phyloP scores from a whole-genome alignment of 345 rosid genomes.

The Corchorus capsularis region DNA sequence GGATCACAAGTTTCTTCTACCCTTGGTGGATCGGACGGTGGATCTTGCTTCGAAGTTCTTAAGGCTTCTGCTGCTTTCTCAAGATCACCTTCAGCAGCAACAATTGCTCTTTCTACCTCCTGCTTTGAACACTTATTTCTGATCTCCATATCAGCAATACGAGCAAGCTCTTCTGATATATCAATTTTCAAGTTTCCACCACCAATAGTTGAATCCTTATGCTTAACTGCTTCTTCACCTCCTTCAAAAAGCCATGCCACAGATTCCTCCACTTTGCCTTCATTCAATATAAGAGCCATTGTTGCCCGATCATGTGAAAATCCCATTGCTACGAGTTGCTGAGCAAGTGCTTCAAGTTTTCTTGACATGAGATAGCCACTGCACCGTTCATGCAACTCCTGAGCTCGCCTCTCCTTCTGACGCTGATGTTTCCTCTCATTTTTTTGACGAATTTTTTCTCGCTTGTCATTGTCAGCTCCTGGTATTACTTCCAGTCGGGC shows the following conservation, averaged over 20 bases:
- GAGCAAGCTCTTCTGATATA: slow-evolving; percentile 82
- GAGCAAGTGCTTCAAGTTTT: slow-evolving; percentile 81
- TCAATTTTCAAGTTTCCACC: slow-evolving; percentile 73
- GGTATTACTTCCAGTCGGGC: slow-evolving; percentile 57
- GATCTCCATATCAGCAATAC: slow-evolving; percentile 63
- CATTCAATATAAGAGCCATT: slow-evolving; percentile 80
- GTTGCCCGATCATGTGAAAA: slow-evolving; percentile 82
- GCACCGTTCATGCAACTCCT: slow-evolving; percentile 80
- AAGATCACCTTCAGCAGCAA: slow-evolving; percentile 74
- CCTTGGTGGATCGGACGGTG: slow-evolving; percentile 46
- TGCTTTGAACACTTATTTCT: slow-evolving; percentile 64
- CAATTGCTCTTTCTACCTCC: slow-evolving; percentile 82
- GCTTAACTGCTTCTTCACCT: slow-evolving; percentile 60
- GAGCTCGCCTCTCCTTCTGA: slow-evolving; percentile 88
- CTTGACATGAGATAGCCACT: slow-evolving; percentile 81
- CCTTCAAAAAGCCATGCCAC: slow-evolving; percentile 82
- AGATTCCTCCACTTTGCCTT: slow-evolving; percentile 87
- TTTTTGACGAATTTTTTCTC: slow-evolving; percentile 88
- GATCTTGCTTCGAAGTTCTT: slow-evolving; percentile 51
- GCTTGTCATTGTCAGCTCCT: slow-evolving; percentile 77
- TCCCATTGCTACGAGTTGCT: slow-evolving; percentile 88
- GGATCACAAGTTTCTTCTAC: slow-evolving; percentile 65
- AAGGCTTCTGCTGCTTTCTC: slow-evolving; percentile 61
- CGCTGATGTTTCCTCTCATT: slow-evolving; percentile 93
- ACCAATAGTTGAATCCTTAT: slow-evolving; percentile 45